Base-by-base conservation (phyloP, 768 basidiomycete genomes). In the Strobilomyces confusus region DNA sequence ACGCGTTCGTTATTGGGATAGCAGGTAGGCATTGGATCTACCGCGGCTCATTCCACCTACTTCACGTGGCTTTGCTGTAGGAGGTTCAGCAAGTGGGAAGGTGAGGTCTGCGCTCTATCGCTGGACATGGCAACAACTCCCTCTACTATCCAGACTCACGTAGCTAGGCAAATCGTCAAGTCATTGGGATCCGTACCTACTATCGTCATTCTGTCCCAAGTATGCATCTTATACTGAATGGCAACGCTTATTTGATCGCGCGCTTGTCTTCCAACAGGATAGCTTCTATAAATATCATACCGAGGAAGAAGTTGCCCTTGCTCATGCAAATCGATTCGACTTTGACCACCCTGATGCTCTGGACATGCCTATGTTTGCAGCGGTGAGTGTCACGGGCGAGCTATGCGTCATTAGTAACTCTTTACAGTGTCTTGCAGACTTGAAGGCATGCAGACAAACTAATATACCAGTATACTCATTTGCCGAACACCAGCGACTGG, bases 391-490 rank as follows among this genome's bases (percentile, higher is more conserved):
- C 26, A 46, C 46, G 14, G 48, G 26, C 15, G n/a, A 26, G 14
- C 26, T 30, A 44, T 26, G 20, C 13, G n/a, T 49, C 4, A 25
- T 20, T 53, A 13, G 59, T 44, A 36, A 34, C 46, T 7, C 22
- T 22, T 44, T 30, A 22, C 51, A 97, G 89, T 97, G 95, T 65
- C 69, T 98, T 44, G 71, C 80, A 25, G 92, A 97, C 61, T 73
- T 99, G 56, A 97, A 94, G 68, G 76, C 82, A 6, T 90, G 92
- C 66, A 83, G 74, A 67, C 93, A 83, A 65, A 81, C 85, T 0
- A 89, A 95, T 70, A 92, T 98, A 54, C 95, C 97, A 0, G 82
- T 95, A 8, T 99, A 99, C 69, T 95, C 93, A 0, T 99, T 99
- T 70, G 77, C 82, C 23, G 78, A 89, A 58, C 97, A 99, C 71